These are phyloP conservation scores for Logfia minima DNA, from an alignment of 129 eudicot genomes.

Conservation along the genomic window DNA sequence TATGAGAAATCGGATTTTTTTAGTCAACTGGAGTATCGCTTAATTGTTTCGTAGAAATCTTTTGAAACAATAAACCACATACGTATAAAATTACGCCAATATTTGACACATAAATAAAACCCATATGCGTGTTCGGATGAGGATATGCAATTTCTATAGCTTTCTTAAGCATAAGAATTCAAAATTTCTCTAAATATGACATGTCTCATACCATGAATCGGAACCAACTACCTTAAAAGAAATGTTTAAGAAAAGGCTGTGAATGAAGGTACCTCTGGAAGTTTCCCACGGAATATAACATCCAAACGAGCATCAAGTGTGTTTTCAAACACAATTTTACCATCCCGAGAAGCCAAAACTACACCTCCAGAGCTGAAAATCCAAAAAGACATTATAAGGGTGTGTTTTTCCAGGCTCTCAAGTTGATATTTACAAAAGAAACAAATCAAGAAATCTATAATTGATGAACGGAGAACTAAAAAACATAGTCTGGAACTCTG, in stretches of 20 bases:
- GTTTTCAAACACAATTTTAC: constrained; percentile 64
- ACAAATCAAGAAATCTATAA: background rate
- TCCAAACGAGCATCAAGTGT: constrained; percentile 65
- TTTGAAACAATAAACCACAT: background rate
- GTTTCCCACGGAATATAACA: constrained; percentile 55
- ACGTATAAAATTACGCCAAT: background rate
- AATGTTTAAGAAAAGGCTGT: background rate
- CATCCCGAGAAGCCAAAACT: constrained; percentile 65
- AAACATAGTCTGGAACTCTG: background rate
- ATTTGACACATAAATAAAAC: background rate
- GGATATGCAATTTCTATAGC: background rate
- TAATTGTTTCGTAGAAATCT: background rate
- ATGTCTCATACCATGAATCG: background rate
- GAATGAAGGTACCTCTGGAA: constrained; percentile 49
- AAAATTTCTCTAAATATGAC: background rate
- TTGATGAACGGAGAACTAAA: background rate
- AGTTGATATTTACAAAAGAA: background rate
- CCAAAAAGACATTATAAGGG: constrained; percentile 18
- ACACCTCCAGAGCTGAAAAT: constrained; percentile 63
- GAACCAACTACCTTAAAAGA: background rate
- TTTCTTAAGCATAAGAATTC: background rate
- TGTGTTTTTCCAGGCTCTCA: background rate
- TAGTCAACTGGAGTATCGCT: background rate
- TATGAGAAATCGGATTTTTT: too few relatives aligned
- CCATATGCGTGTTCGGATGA: background rate